Percentiles rank a stretch among this genome's conserved stretches.
Conservation (phyloP, 495 filamentous ascomycete species). For the Penicillium canariense region DNA sequence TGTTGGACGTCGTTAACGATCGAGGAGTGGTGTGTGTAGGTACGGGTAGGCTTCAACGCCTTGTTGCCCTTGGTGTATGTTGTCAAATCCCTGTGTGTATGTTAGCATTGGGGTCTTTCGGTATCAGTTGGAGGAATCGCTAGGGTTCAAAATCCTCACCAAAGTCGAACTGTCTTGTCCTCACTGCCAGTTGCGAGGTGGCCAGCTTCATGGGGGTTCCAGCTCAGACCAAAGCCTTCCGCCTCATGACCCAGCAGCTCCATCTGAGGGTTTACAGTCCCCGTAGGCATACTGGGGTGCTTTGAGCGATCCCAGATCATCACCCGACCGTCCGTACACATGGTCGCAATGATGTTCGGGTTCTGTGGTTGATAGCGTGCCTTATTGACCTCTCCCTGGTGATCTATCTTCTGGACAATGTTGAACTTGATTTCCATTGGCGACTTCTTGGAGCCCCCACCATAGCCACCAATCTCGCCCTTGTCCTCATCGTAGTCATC, state of each 20-base stretch:
- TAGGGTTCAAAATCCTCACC: constrained; percentile 51
- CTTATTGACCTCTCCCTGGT: constrained; percentile 97
- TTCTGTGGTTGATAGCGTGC: constrained; percentile 97
- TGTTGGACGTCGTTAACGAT: constrained; percentile 97
- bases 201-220: constrained; percentile 82
- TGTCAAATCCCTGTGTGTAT: constrained; percentile 68
- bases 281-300: constrained; percentile 71
- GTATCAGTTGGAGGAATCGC: background rate
- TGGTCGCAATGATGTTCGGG: constrained; percentile 92
- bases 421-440: constrained; percentile 75
- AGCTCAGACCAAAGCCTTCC: constrained; percentile 93
- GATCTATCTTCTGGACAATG: constrained; percentile 92
- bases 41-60: constrained; percentile 63
- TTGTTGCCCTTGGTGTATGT: constrained; percentile 67
- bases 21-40: constrained; percentile 83
- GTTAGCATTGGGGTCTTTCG: background rate
- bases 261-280: constrained; percentile 73
- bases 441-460: constrained; percentile 61
- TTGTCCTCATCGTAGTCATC: constrained; percentile 86
- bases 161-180: constrained; percentile 85
- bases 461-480: constrained; percentile 92
- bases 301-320: constrained; percentile 96
- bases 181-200: constrained; percentile 86
- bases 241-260: constrained; percentile 80
- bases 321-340: constrained; percentile 82